A percentile compares a stretch with the other conserved stretches of the same genome.
Conservation (phyloP, 2,329 filamentous ascomycete genomes). For the Aspergillus ustus region DNA sequence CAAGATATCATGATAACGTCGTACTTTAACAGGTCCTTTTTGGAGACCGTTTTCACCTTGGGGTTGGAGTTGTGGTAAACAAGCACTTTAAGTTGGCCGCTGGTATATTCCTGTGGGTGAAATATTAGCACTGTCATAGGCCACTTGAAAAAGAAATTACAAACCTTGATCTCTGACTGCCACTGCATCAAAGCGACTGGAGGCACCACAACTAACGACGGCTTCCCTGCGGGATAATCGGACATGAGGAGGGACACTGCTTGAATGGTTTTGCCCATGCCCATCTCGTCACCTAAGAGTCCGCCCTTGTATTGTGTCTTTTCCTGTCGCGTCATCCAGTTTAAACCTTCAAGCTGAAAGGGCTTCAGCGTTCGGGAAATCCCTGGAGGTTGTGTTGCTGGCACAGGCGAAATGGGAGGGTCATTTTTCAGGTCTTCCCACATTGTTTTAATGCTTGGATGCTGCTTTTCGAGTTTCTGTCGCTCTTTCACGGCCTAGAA, state of each 20-base stretch:
- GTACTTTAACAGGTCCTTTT: slow-evolving; percentile 76
- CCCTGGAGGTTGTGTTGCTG: slow-evolving; percentile 71
- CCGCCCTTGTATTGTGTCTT: slow-evolving; percentile 83
- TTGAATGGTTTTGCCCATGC: slow-evolving; percentile 97
- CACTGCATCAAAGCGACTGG: slow-evolving; percentile 96
- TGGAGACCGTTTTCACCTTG: slow-evolving; percentile 76
- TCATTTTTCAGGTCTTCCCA: slow-evolving; percentile 76
- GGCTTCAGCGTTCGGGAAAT: slow-evolving; percentile 87
- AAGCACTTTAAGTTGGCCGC: slow-evolving; percentile 86
- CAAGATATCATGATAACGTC: slow-evolving; percentile 98
- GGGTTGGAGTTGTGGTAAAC: slow-evolving; percentile 87
- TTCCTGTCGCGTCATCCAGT: slow-evolving; percentile 95
- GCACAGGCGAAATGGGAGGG: slow-evolving; percentile 66
- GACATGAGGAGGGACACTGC: slow-evolving; percentile 98
- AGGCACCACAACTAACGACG: slow-evolving; percentile 86
- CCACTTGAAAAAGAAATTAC: slow-evolving; percentile 4
- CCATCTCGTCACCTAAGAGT: slow-evolving; percentile 96
- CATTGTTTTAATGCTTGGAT: slow-evolving; percentile 82
- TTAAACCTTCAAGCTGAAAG: slow-evolving; percentile 90
- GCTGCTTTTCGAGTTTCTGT: slow-evolving; percentile 70
- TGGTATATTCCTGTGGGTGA: slow-evolving; percentile 65
- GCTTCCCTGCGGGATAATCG: slow-evolving; percentile 81
- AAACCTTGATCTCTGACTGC: slow-evolving; percentile 77
- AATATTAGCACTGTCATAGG: slow-evolving; percentile 3
- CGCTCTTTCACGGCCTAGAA: slow-evolving; percentile 58